These are phyloP conservation scores for Aspergillus costaricaensis DNA, from an alignment of 2,329 filamentous ascomycete species.

Conservation along the genomic window DNA sequence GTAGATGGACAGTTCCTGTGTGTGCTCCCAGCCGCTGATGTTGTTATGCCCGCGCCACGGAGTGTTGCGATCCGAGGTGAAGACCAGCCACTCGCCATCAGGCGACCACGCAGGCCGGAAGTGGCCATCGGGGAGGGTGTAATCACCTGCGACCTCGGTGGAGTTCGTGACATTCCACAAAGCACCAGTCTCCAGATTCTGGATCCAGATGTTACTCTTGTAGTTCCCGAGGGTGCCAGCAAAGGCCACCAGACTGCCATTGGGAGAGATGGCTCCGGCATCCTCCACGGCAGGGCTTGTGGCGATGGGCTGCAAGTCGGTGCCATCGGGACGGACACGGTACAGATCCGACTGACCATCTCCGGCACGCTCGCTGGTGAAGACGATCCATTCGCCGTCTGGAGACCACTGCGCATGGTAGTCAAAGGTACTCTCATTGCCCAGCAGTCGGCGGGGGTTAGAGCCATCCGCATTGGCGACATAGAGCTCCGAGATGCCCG, in stretches of 20 bases:
- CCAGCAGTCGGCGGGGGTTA: background rate
- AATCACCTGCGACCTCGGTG: conserved; percentile 16
- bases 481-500: background rate
- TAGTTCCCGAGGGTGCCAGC: conserved; percentile 42
- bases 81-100: conserved; percentile 45
- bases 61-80: conserved; percentile 47
- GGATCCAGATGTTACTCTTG: conserved; percentile 45
- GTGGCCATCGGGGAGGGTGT: conserved; percentile 36
- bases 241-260: conserved; percentile 42
- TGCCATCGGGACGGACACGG: conserved; percentile 38
- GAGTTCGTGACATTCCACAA: conserved; percentile 43
- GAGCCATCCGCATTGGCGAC: background rate
- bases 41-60: conserved; percentile 45
- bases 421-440: background rate
- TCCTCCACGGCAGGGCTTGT: conserved; percentile 43
- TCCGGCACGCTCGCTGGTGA: background rate
- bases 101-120: conserved; percentile 47
- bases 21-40: conserved; percentile 45
- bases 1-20: conserved; percentile 46
- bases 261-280: conserved; percentile 39
- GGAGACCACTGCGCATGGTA: conserved; percentile 2
- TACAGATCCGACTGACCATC: background rate
- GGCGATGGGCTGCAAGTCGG: conserved; percentile 37
- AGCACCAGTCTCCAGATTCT: conserved; percentile 37
- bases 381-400: background rate